These are phyloP conservation scores for Kockiozyma suomiensis DNA, from an alignment of 805 yeast genomes.

Conservation along the genomic window DNA sequence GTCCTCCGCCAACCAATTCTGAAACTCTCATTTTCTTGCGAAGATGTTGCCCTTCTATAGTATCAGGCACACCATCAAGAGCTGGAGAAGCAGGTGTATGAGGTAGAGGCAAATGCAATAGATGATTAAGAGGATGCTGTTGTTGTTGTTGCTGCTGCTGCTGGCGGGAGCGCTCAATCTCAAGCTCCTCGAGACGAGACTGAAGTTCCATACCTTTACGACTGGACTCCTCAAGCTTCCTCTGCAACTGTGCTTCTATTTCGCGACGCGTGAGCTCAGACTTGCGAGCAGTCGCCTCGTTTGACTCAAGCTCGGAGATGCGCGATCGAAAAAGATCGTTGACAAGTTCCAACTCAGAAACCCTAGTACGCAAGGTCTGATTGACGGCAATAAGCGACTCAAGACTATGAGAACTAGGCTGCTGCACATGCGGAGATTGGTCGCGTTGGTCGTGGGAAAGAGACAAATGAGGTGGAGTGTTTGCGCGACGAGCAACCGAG, in stretches of 20 bases:
- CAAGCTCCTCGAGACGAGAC: constrained; percentile 26
- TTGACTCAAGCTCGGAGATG: constrained; percentile 72
- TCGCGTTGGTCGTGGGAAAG: not conserved
- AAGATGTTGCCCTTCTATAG: constrained; percentile 14
- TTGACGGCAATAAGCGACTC: constrained; percentile 38
- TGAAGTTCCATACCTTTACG: constrained; percentile 29
- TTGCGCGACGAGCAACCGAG: constrained; percentile 6
- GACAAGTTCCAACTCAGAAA: constrained; percentile 85
- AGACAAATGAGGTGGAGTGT: constrained; percentile 12
- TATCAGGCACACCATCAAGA: constrained; percentile 11
- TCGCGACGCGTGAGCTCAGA: constrained; percentile 41
- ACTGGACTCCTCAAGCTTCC: constrained; percentile 31
- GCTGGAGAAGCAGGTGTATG: constrained; percentile 31
- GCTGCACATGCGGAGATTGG: constrained; percentile 4
- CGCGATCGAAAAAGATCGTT: constrained; percentile 85
- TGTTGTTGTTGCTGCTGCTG: constrained; percentile 20
- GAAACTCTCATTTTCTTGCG: constrained; percentile 31
- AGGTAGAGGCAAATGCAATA: constrained; percentile 22
- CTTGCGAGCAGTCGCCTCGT: constrained; percentile 43
- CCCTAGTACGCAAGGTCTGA: constrained; percentile 65
- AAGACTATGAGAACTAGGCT: constrained; percentile 10
- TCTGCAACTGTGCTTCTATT: constrained; percentile 53
- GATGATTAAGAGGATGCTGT: constrained; percentile 12
- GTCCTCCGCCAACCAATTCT: constrained; percentile 20
- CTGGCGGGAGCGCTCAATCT: constrained; percentile 24